Percentiles rank a stretch among this genome's conserved stretches.
Conservation (phyloP, 257 asterid species). For the Ilex asprella region DNA sequence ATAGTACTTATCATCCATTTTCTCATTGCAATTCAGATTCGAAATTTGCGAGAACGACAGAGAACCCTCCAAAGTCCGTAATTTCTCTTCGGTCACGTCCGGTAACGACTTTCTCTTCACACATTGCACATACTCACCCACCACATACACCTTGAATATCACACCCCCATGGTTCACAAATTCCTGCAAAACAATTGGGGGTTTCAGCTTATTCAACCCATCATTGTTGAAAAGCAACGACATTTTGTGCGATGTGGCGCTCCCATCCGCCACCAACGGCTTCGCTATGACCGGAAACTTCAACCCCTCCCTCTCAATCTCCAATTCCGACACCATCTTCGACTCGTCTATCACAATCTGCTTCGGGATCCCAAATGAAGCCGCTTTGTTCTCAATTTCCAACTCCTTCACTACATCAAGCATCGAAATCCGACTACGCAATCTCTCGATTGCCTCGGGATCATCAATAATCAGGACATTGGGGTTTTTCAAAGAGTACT, state of each 20-base stretch:
- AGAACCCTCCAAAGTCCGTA: not conserved
- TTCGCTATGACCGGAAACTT: not conserved
- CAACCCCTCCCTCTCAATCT: not conserved
- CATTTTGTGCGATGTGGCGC: not conserved
- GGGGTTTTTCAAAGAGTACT: not conserved
- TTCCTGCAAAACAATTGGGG: not conserved
- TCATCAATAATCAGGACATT: not conserved
- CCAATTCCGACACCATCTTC: not conserved
- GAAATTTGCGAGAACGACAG: not conserved
- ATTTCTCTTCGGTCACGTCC: constrained; percentile 2
- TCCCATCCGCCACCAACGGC: constrained; percentile 1
- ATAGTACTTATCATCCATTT: not conserved
- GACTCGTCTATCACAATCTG: not conserved
- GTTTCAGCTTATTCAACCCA: not conserved
- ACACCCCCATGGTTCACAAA: constrained; percentile 3
- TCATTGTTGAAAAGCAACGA: not conserved
- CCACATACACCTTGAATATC: constrained; percentile 4
- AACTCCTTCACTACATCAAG: not conserved
- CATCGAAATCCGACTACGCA: not conserved
- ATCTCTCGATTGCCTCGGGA: not conserved
- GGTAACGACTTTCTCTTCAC: constrained; percentile 3
- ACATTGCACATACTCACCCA: constrained; percentile 1
- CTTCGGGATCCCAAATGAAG: not conserved
- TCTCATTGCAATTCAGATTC: not conserved
- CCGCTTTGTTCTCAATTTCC: not conserved